A percentile compares a stretch with the other conserved stretches of the same genome.
phyloP scores from a whole-genome alignment of 1,139 yeast species.

The Debaryomyces coudertii region DNA sequence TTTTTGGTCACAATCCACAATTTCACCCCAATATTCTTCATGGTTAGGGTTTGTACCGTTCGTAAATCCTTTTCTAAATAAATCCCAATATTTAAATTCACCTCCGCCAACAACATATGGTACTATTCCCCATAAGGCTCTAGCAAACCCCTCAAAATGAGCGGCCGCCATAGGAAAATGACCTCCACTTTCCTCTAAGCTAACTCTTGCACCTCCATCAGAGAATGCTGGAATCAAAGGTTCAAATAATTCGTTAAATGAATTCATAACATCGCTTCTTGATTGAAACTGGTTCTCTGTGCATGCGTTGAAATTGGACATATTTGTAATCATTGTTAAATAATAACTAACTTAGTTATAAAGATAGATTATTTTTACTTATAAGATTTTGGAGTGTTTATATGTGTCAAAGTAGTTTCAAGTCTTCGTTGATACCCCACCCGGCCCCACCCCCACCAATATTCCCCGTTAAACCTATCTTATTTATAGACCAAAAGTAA shows the following conservation, averaged over 20 bases:
- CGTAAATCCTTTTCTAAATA: slow-evolving; percentile 21
- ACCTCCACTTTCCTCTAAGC: slow-evolving; percentile 19
- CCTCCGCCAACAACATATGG: slow-evolving; percentile 29
- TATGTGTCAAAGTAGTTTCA: too few relatives aligned
- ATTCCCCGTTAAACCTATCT: too few relatives aligned
- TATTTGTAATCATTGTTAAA: not conserved
- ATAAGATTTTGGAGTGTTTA: too few relatives aligned
- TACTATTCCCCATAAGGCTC: slow-evolving; percentile 32
- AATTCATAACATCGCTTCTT: slow-evolving; percentile 13
- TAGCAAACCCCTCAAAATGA: slow-evolving; percentile 29
- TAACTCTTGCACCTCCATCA: slow-evolving; percentile 13
- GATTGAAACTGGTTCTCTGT: slow-evolving; percentile 4
- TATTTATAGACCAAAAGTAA: too few relatives aligned
- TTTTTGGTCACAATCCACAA: slow-evolving; percentile 22
- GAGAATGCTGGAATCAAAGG: slow-evolving; percentile 15
- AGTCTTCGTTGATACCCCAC: too few relatives aligned
- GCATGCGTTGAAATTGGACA: slow-evolving; percentile 3
- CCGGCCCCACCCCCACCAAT: too few relatives aligned
- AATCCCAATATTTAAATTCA: slow-evolving; percentile 18
- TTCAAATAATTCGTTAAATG: slow-evolving; percentile 12
- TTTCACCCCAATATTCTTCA: slow-evolving; percentile 29
- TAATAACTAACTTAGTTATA: not conserved
- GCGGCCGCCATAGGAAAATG: slow-evolving; percentile 23
- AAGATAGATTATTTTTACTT: too few relatives aligned
- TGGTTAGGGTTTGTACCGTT: slow-evolving; percentile 30